Evolutionary conservation across 495 filamentous ascomycete species (phyloP), one percentile per base, ranked within the genome.

Genomic region (Aspergillus diversus): DNA sequence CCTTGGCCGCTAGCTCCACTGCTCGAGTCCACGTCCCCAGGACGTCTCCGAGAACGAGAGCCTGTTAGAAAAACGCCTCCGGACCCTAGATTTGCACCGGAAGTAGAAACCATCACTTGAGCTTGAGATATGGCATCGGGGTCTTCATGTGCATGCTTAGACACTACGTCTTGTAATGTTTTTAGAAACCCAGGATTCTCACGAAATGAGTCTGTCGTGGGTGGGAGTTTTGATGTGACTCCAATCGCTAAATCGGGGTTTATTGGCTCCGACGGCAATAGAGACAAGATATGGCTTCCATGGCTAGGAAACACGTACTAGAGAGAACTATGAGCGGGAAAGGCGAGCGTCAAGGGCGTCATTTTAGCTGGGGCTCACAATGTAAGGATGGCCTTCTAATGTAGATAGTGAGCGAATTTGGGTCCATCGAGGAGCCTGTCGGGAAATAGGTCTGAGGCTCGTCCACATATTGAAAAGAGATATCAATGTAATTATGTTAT

Each of bases 1-100:
- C 93, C 93, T 69, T 96, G 91, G 3, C 81, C 83, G 68, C 88
- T 95, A 3, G 92, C 92, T 34, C 89, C 91, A 7, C 92, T 89
- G 11, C 87, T 88, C 1, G 88, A 91, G 61, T 83, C 82, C 52
- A 77, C 83, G 4, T 73, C 77, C 16, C 78, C 77, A 46, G 78
- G 82, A 9, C 72, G 69, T 66, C 66, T 74, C 8, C 61, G 65
- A 13, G 62, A 54, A 0, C 75, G 80, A 55, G 80, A 75, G 21
- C 73, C 71, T 6, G 84, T 77, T 67, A 89, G 83, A 64, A 92
- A 83, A 32, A 83, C 83, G 5, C 89, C 90, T 6, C 87, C 87
- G 9, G 81, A 84, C 48, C 85, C 88, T 27, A 93, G 78, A 37
- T 83, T 86, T 33, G 90, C 85, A 7, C 93, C 93, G 12, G 88